Evolutionary conservation across 2,329 filamentous ascomycete species (phyloP).

Genomic region (Thielaviopsis cerberus): DNA sequence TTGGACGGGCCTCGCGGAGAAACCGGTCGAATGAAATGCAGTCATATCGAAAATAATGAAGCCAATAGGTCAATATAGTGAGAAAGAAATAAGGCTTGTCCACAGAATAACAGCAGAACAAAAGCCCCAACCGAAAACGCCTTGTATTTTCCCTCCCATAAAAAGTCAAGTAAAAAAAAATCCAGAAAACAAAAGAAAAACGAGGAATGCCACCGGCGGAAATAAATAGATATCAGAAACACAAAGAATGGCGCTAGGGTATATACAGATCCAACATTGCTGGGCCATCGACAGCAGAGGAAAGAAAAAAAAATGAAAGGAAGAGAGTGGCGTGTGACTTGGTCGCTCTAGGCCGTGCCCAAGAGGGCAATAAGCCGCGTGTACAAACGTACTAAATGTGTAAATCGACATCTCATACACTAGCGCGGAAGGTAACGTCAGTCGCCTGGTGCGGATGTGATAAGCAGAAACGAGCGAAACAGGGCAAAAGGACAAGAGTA

Average conservation of each 20-base stretch:
- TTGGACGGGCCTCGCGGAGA: not conserved
- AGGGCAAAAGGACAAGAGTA: not conserved
- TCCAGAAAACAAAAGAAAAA: not conserved
- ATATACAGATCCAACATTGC: not conserved
- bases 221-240: not conserved
- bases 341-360: no score
- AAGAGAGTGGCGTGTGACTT: not conserved
- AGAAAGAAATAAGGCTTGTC: not conserved
- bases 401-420: not conserved
- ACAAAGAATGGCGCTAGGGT: not conserved
- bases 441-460: not conserved
- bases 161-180: not conserved
- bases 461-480: not conserved
- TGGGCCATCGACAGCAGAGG: not conserved
- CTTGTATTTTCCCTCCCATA: not conserved
- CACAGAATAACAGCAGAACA: not conserved
- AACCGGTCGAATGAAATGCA: not conserved
- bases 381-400: not conserved
- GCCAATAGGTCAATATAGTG: not conserved
- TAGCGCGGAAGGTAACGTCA: not conserved
- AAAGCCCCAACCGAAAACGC: slow-evolving; percentile 3
- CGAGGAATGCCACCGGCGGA: not conserved
- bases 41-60: not conserved
- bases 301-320: not conserved
- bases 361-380: not conserved